Evolutionary conservation across 2,329 filamentous ascomycete species (phyloP), one percentile per base, ranked within the genome.

Genomic region (Fusarium buharicum): DNA sequence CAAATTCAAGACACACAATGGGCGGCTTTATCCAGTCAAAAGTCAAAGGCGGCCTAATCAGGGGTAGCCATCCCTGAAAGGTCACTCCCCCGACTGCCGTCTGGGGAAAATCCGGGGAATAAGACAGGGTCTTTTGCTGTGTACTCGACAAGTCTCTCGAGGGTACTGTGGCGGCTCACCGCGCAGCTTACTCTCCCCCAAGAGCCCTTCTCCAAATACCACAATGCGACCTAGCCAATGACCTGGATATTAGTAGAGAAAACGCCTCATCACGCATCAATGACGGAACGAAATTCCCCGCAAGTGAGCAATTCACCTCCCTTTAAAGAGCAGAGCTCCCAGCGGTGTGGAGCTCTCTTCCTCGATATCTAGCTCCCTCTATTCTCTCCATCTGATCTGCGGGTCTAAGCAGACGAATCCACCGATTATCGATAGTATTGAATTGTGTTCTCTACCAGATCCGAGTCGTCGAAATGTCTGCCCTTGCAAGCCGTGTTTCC

Each of bases 241-340:
- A 47, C 59, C 31, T 41, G 17, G 37, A 47, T 24, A 44, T 46
- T 40, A 14, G 16, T 33, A 38, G 28, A 16, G 17, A 39, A 40
- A 40, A 36, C 36, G 40, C 48, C 52, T 50, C 48, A 28, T 46
- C 51, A 59, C 58, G 48, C 50, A 55, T 66, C 44, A 43, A 64
- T 60, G 62, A 66, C 62, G 62, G 49, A 28, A 59, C 55, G 47
- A 53, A 59, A 63, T 59, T 54, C 58, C 53, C 62, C 62, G 52
- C 62, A 46, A 33, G 28, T 13, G 9, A 28, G 14, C 43, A 31
- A 8, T 24, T 24, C 22, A 24, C 4, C 22, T 40, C 41, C 18
- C 55, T 34, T 46, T 58, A 58, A 36, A 66, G 43, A 50, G 31
- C 27, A 28, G 45, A 46, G 18, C 20, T 44, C 55, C 59, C 45